Base-by-base conservation (phyloP, 805 yeast genomes). In the Cyberlindnera xylosilytica region DNA sequence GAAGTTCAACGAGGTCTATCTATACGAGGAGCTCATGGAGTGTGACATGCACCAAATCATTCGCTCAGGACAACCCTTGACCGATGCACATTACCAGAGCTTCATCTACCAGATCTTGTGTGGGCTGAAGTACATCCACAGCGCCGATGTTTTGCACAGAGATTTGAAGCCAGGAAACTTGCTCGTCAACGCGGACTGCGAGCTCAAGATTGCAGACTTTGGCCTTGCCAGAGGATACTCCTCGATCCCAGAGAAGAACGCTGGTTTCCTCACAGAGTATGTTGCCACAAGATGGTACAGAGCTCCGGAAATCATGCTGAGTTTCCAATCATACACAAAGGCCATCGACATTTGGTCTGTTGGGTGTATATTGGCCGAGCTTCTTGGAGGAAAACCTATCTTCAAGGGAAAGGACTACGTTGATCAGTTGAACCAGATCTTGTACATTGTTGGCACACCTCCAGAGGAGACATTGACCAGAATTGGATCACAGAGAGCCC, bases 251-350 rank as follows among this genome's bases (percentile, higher is more conserved):
- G 90, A 82, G 46, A 86, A 82, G 54, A 88, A 89, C 54, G 85
- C 86, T 24, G 97, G 96, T n/a, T 91, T 88, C 57, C 69, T 91
- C 72, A 93, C 99, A 1, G 98, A 91, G 63, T 93, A 93, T 61
- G 99, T 93, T 20, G 98, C 99, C 24, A 93, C 99, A 1, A 76
- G 99, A 62, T 93, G 99, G 99, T 93, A 93, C 65, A 73, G 99
- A 53, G 99, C 99, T 3, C 99, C 99, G 0, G 99, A 93, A 60
- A 89, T 93, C 64, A 91, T 93, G 89, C 72, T 93, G 42, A 83
- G 95, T 50, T 88, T 87, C 69, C 95, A 93, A 62, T 87, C 90
- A 45, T 91, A 91, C 64, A 87, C 98, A 6, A 90, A 88, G 66
- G 97, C 99, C 19, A 91, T 93, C 46, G 99, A 93, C 63, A 76